These are phyloP conservation scores for Chlamydomonas reinhardtii DNA, from an alignment of 163 green algal species.

Conservation along the genomic window DNA sequence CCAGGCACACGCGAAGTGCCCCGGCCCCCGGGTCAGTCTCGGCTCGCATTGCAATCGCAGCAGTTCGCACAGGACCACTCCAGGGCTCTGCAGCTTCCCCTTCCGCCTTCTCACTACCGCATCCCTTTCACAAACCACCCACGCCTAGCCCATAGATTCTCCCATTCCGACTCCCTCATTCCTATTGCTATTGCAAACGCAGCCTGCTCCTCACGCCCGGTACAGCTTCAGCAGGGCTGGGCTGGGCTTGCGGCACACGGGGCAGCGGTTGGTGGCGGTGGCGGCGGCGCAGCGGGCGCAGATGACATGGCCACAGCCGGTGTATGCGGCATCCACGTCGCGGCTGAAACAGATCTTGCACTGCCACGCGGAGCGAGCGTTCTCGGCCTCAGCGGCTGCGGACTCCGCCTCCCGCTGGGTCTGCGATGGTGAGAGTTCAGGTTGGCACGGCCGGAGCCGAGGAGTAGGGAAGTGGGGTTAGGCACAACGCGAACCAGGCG, in stretches of 20 bases:
- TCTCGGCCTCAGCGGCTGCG: slow-evolving; percentile 40
- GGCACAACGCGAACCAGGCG: too few species aligned
- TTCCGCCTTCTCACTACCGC: too few species aligned
- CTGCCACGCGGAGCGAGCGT: slow-evolving; percentile 59
- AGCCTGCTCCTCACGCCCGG: background rate
- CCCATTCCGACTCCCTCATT: too few species aligned
- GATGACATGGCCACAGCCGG: slow-evolving; percentile 63
- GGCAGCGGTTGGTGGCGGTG: slow-evolving; percentile 29
- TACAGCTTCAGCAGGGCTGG: slow-evolving; percentile 37
- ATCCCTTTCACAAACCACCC: too few species aligned
- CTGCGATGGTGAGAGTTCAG: slow-evolving; percentile 7
- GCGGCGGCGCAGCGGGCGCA: slow-evolving; percentile 43
- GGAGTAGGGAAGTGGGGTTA: background rate
- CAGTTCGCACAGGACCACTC: too few species aligned
- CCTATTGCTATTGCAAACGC: too few species aligned
- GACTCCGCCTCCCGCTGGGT: slow-evolving; percentile 32
- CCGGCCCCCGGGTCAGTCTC: too few species aligned
- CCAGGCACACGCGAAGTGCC: too few species aligned
- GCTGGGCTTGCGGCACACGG: slow-evolving; percentile 51
- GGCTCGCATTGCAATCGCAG: too few species aligned
- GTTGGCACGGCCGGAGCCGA: background rate
- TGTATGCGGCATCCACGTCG: slow-evolving; percentile 59
- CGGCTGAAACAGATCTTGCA: slow-evolving; percentile 65
- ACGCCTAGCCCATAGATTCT: too few species aligned
- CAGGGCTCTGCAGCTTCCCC: too few species aligned